Evolutionary conservation across 805 yeast genomes (phyloP), one percentile per base, ranked within the genome.

Genomic region (Saccharomycopsis sp.): DNA sequence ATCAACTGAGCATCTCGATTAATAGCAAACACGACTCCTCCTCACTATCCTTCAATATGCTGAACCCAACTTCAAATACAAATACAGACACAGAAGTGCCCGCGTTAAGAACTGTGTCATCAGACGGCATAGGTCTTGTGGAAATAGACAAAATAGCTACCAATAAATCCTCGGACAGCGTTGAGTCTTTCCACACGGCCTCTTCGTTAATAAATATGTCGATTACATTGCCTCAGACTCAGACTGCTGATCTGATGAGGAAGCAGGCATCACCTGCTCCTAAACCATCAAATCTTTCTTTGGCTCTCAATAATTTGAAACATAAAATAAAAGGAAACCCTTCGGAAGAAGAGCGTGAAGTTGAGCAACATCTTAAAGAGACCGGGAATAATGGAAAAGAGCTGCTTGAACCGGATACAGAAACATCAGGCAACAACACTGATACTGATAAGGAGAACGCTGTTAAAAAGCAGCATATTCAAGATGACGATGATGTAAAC

Each of bases 271-370:
- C 54, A 17, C 56, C 56, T 7, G n/a, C 2, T 8, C 9, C 47
- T 15, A 57, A 52, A 29, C 56, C 55, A 2, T 53, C 57, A 14
- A 58, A 58, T 34, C 56, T 60, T 24, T 56, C 58, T 2, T 55
- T 60, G 42, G 61, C 63, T 17, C 55, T 59, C 9, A n/a, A 44
- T 44, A 44, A 17, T 44, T 44, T 44, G 22, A 44, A 44, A 17
- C 49, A 29, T 12, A 29, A 29, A 29, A 29, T 5, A 12, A 29
- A 29, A 29, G 38, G 38, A 29, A 12, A 12, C 38, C 38, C 12
- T 29, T 29, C 5, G 38, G 38, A 12, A 29, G 38, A 29, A 5
- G 38, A 29, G 38, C 38, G 12, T 29, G 38, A 5, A 29, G 9
- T 7, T 7, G 38, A 29, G 12, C 38, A 29, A 29, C 5, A 29